Evolutionary conservation across 139 green algal species (phyloP), one percentile per base, ranked within the genome.

Genomic region (Chlorella sp.): DNA sequence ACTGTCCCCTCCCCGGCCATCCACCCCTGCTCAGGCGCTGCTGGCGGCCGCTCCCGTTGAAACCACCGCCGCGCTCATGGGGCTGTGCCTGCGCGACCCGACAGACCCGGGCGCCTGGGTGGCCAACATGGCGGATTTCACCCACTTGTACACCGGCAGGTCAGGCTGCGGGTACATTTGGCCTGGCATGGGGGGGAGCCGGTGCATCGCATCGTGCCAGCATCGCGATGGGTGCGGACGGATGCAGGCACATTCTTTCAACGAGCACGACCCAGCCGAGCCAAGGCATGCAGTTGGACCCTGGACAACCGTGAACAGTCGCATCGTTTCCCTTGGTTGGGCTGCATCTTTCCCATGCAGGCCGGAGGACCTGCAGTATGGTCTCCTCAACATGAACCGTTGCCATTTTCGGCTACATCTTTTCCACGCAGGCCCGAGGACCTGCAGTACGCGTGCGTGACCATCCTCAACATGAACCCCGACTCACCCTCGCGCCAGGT

Each of bases 51-150:
- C 84, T n/a, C 89, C 96, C 0, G 94, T 96, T 82, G 93, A 90
- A 38, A 93, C 94, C 34, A 99, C 95, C 0, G 90, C 93, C 0
- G 85, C 96, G 72, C 88, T 99, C 28, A 97, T 98, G 94, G 90
- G 93, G 75, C 92, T 99, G 32, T 99, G 96, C 91, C 92, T 93
- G 28, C 88, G 84, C 3, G 65, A 81, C 73, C 36, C 62, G 2
- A 46, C 48, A 0, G 65, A 73, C 30, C 88, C 85, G 26, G 81
- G 46, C 8, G 80, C 77, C 48, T 94, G 85, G 78, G 73, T 93
- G 38, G 90, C 95, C 40, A 91, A 90, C 80, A 89, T 98, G 73
- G 86, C 91, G 1, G 91, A 97, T 86, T 98, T 97, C 88, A 89
- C 95, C 1, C 95, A 97, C 81, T 90, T 98, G 3, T 97, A 95